phyloP scores from a whole-genome alignment of 495 filamentous ascomycete genomes.

The Penicillium malachiteum region DNA sequence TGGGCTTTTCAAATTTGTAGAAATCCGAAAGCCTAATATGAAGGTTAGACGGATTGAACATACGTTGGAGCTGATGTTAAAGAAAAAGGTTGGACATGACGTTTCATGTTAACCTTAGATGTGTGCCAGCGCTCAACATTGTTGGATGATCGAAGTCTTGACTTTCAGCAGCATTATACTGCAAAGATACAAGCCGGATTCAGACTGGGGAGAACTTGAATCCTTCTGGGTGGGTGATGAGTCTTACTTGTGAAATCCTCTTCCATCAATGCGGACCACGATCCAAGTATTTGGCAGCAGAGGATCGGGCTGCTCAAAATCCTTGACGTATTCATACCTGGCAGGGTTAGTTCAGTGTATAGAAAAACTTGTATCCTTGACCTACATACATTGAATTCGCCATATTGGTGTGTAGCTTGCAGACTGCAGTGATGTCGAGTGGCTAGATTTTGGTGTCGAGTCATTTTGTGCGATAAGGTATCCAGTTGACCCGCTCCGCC shows the following conservation, averaged over 20 bases:
- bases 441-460: slow-evolving; percentile 10
- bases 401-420: slow-evolving; percentile 36
- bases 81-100: background rate
- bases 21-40: slow-evolving; percentile 66
- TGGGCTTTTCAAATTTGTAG: slow-evolving; percentile 86
- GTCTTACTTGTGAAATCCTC: slow-evolving; percentile 86
- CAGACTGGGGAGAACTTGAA: no score
- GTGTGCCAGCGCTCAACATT: background rate
- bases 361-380: background rate
- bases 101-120: background rate
- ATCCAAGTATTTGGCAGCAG: slow-evolving; percentile 92
- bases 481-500: slow-evolving; percentile 3
- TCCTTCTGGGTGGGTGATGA: background rate
- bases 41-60: background rate
- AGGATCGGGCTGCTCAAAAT: slow-evolving; percentile 77
- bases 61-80: no score
- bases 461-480: slow-evolving; percentile 26
- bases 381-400: slow-evolving; percentile 62
- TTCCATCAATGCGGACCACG: slow-evolving; percentile 87
- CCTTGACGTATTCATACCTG: slow-evolving; percentile 90
- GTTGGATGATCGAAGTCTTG: background rate
- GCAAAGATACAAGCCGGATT: no score
- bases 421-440: slow-evolving; percentile 8
- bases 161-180: no score
- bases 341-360: background rate